phyloP scores from a whole-genome alignment of 768 basidiomycete species.

The Fibroporia radiculosa region DNA sequence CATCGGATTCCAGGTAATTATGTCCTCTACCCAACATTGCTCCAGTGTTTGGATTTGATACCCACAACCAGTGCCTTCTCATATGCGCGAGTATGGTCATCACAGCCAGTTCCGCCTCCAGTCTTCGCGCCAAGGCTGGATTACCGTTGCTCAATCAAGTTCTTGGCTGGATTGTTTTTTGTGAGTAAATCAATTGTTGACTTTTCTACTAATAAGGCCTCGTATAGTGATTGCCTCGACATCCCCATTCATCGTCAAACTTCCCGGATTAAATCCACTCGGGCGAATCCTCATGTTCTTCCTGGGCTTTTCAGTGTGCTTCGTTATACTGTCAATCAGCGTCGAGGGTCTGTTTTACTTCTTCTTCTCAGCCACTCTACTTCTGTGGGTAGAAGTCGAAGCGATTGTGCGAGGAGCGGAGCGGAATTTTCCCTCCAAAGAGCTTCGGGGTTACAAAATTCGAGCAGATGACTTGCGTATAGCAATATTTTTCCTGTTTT shows the following conservation, averaged over 20 bases:
- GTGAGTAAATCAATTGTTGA: constrained; percentile 31
- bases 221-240: constrained; percentile 39
- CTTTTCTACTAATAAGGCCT: background rate
- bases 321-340: constrained; percentile 74
- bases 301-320: constrained; percentile 67
- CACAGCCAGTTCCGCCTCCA: constrained; percentile 49
- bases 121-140: constrained; percentile 59
- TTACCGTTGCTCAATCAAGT: constrained; percentile 54
- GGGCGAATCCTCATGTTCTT: constrained; percentile 57
- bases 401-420: constrained; percentile 18
- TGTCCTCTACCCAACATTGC: background rate
- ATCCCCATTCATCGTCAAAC: constrained; percentile 38
- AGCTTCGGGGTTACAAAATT: constrained; percentile 14
- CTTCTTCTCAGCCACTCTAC: constrained; percentile 54
- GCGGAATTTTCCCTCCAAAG: background rate
- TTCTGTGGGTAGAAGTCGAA: constrained; percentile 66
- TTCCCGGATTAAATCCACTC: constrained; percentile 24
- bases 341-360: constrained; percentile 76
- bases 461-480: constrained; percentile 56
- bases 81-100: constrained; percentile 41
- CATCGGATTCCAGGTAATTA: constrained; percentile 5
- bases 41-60: background rate
- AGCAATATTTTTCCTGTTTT: constrained; percentile 77
- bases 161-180: constrained; percentile 56
- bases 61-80: constrained; percentile 31